These are phyloP conservation scores for Datisca glomerata DNA, from an alignment of 306 rosid species.

Conservation along the genomic window DNA sequence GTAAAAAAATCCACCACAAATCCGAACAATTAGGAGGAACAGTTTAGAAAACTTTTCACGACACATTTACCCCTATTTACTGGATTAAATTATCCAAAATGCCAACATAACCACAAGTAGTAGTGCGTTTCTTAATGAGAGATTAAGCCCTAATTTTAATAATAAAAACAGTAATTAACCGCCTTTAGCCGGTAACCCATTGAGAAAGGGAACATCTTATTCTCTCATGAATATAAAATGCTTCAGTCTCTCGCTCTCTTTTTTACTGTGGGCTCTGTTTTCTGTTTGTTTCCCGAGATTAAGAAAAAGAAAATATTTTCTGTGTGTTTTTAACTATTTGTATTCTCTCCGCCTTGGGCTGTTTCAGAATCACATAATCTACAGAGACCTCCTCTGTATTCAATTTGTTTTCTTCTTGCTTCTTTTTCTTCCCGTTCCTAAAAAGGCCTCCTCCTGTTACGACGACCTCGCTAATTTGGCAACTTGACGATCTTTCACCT, in stretches of 20 bases:
- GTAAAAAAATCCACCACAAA: no score
- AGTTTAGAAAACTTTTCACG: no score
- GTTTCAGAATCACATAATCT: conserved; percentile 21
- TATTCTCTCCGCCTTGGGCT: conserved; percentile 33
- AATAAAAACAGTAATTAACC: not conserved
- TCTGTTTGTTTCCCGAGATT: conserved; percentile 35
- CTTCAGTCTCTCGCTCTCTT: not conserved
- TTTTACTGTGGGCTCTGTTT: not conserved
- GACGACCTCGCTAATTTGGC: conserved; percentile 24
- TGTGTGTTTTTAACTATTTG: not conserved
- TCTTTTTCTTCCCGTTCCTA: not conserved
- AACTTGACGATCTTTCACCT: conserved; percentile 41
- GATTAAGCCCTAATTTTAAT: not conserved
- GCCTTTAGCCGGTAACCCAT: conserved; percentile 1
- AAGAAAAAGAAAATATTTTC: conserved; percentile 6
- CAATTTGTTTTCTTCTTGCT: conserved; percentile 7
- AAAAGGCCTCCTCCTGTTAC: conserved; percentile 15
- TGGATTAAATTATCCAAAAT: not conserved
- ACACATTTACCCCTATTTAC: not conserved
- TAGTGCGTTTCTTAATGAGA: not conserved
- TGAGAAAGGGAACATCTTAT: not conserved
- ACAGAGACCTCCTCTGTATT: conserved; percentile 4
- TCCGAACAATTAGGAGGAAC: no score
- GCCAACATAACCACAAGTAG: not conserved
- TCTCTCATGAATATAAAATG: not conserved